Evolutionary conservation across 2,329 filamentous ascomycete genomes (phyloP).

Genomic region (Ascochyta clinopodiicola): DNA sequence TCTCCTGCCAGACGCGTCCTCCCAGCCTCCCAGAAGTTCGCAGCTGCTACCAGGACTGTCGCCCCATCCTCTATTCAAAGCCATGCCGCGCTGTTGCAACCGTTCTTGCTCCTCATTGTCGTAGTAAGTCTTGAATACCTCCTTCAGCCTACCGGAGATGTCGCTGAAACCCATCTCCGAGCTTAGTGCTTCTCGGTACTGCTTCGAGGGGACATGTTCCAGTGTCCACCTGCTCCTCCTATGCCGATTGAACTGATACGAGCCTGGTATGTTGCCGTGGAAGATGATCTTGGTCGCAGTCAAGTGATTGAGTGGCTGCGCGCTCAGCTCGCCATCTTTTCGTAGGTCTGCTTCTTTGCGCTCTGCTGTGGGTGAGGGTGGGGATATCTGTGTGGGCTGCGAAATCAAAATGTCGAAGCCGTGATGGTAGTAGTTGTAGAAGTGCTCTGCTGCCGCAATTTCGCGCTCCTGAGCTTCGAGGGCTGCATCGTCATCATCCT

Average conservation of each 20-base stretch:
- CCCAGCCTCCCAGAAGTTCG: slow-evolving; percentile 70
- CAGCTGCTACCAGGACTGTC: slow-evolving; percentile 90
- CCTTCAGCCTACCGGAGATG: slow-evolving; percentile 71
- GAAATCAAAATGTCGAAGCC: slow-evolving; percentile 96
- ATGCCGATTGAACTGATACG: slow-evolving; percentile 95
- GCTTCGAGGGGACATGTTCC: slow-evolving; percentile 52
- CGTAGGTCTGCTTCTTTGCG: slow-evolving; percentile 45
- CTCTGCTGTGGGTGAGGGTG: slow-evolving; percentile 64
- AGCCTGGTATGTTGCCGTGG: slow-evolving; percentile 93
- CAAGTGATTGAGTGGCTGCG: slow-evolving; percentile 64
- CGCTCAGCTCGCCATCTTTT: slow-evolving; percentile 35
- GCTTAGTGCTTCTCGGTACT: slow-evolving; percentile 58
- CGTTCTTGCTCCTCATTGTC: slow-evolving; percentile 62
- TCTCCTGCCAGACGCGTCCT: slow-evolving; percentile 63
- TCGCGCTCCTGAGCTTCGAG: slow-evolving; percentile 67
- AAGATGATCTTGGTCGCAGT: slow-evolving; percentile 92
- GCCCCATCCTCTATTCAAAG: slow-evolving; percentile 87
- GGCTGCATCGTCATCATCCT: slow-evolving; percentile 51
- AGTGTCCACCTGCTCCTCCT: slow-evolving; percentile 88
- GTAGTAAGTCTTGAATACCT: slow-evolving; percentile 73
- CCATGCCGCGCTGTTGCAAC: slow-evolving; percentile 70
- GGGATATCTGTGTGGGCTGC: slow-evolving; percentile 63
- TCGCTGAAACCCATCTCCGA: slow-evolving; percentile 71
- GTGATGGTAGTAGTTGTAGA: slow-evolving; percentile 97
- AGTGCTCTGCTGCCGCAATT: slow-evolving; percentile 71